Base-by-base conservation (phyloP, 208 protist species). In the Kentomonas sorsogonicus region DNA sequence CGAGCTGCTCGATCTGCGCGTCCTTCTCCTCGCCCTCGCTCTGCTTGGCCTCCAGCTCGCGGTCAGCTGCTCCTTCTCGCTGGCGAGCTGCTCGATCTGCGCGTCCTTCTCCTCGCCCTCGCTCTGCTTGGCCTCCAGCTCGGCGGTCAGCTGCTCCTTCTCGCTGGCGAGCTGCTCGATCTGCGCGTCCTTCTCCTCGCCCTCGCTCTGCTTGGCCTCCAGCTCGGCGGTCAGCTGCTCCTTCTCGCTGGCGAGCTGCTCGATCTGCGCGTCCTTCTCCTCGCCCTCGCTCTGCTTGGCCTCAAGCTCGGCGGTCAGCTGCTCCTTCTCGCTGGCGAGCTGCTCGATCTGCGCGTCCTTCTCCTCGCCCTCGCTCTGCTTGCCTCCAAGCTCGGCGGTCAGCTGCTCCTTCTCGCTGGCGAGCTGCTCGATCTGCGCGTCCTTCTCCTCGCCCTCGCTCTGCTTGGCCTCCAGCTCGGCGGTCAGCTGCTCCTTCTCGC, bases 311-410 rank as follows among this genome's bases (percentile, higher is more conserved):
- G 43, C 43, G n/a, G 26, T 36, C 30, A 22, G n/a, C 9, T 6
- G 10, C 22, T 48, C 43, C 9, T 27, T 13, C n/a, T 13, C 11
- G 7, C n/a, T 23, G 43, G 9, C 6, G 7, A 54, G 46, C 41
- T 53, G 22, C 3, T 18, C 10, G 27, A 3, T 10, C 29, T 13
- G 2, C 22, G 23, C 44, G 3, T 10, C 56, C 25, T 45, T 62
- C 30, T 33, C 16, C 23, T 62, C 44, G 26, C n/a, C 29, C 45
- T 45, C 55, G 41, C 29, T 27, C 56, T 62, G 25, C 25, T 54
- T 30, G 43, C n/a, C 22, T 38, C 54, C 47, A 18, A 46, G n/a
- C 33, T 63, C 30, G 15, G n/a, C 18, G 23, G n/a, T 43, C 20
- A 44, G 44, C 22, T 48, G 16, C 33, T 52, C 56, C 20, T 53